These are phyloP conservation scores for Lycium barbarum DNA, from an alignment of 257 asterid species.

Conservation along the genomic window DNA sequence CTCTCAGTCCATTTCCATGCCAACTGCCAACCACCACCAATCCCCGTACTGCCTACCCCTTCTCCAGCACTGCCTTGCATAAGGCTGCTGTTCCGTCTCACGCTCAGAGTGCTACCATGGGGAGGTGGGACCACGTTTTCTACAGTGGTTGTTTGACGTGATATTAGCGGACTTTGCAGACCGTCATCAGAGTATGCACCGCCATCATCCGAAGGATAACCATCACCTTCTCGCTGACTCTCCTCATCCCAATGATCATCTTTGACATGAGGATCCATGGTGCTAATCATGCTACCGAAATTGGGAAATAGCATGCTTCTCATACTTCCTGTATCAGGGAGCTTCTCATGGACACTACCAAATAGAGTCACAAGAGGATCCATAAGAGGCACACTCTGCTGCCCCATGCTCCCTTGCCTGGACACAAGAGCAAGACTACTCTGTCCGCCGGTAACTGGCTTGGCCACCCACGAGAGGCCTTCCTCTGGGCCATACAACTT, in stretches of 20 bases:
- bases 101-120: constrained; percentile 50
- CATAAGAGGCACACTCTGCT: constrained; percentile 60
- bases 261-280: constrained; percentile 55
- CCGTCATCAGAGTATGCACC: constrained; percentile 58
- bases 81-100: constrained; percentile 64
- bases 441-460: constrained; percentile 66
- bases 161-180: constrained; percentile 72
- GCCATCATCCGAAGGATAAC: constrained; percentile 44
- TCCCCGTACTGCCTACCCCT: constrained; percentile 59
- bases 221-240: constrained; percentile 68
- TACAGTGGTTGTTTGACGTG: constrained; percentile 70
- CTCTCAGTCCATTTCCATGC: constrained; percentile 81
- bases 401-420: constrained; percentile 69
- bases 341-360: constrained; percentile 80
- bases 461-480: constrained; percentile 78
- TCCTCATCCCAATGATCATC: constrained; percentile 81
- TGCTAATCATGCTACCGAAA: constrained; percentile 88
- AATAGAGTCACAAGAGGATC: constrained; percentile 84
- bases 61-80: constrained; percentile 54
- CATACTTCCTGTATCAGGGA: constrained; percentile 70
- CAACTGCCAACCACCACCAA: constrained; percentile 87
- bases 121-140: constrained; percentile 56
- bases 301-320: constrained; percentile 87
- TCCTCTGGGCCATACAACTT: constrained; percentile 78
- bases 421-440: constrained; percentile 65